Percentiles rank a stretch among this genome's conserved stretches.
Conservation (phyloP, 2,329 filamentous ascomycete genomes). For the Phaeosphaeriaceae sp. region DNA sequence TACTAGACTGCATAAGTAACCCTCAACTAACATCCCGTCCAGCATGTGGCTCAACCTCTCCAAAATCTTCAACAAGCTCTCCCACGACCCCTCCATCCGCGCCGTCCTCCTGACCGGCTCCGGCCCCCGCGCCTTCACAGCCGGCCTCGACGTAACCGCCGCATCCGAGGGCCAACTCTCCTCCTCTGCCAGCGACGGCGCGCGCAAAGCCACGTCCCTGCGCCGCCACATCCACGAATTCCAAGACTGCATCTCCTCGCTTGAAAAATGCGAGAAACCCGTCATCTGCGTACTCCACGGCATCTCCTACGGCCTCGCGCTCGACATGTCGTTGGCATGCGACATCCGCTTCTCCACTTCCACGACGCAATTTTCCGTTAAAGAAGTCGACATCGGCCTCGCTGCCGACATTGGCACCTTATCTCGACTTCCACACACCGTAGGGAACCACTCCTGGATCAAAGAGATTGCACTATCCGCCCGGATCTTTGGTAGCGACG, state of each 20-base stretch:
- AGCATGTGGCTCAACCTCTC: conserved; percentile 88
- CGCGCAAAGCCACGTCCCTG: conserved; percentile 63
- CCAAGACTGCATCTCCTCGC: conserved; percentile 76
- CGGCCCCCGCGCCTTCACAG: conserved; percentile 64
- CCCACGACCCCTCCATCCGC: conserved; percentile 74
- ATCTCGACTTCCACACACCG: conserved; percentile 75
- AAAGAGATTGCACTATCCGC: conserved; percentile 80
- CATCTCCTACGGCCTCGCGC: conserved; percentile 46
- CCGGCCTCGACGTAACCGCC: conserved; percentile 67
- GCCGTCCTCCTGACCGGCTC: conserved; percentile 81
- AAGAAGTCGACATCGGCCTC: conserved; percentile 83
- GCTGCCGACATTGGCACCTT: conserved; percentile 82
- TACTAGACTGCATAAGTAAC: too few species aligned
- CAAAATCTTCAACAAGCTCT: conserved; percentile 75
- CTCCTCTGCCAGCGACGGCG: conserved; percentile 62
- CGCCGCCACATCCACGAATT: conserved; percentile 78
- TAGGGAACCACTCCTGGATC: conserved; percentile 76
- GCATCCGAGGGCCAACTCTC: conserved; percentile 63
- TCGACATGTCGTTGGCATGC: conserved; percentile 67
- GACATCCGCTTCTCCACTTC: conserved; percentile 73
- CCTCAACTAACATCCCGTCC: neutral
- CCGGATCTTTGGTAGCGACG: conserved; percentile 71
- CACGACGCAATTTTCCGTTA: conserved; percentile 72
- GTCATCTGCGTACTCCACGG: conserved; percentile 48
- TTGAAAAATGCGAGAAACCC: conserved; percentile 88